These are phyloP conservation scores for Naegleria fowleri DNA, from an alignment of 208 protist genomes.

Conservation along the genomic window DNA sequence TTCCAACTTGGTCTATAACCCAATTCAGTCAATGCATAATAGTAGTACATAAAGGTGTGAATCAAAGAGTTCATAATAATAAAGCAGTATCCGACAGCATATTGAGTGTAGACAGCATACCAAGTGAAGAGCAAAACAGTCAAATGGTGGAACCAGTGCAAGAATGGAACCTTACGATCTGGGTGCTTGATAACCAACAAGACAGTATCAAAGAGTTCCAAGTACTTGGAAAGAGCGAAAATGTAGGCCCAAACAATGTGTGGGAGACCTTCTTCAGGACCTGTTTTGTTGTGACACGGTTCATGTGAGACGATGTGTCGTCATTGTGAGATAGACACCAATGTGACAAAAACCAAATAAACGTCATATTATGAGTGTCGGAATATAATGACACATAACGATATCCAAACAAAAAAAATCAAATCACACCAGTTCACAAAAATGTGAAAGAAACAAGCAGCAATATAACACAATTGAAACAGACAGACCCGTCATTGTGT, in stretches of 20 bases:
- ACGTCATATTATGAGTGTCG: too few relatives aligned
- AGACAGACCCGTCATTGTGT: too few relatives aligned
- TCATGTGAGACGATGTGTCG: too few relatives aligned
- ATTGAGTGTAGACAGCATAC: neutral
- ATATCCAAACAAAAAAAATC: too few relatives aligned
- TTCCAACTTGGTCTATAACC: neutral
- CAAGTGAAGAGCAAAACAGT: slow-evolving; percentile 23
- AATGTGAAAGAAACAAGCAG: too few relatives aligned
- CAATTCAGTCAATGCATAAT: neutral
- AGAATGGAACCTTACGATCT: neutral
- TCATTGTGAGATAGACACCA: too few relatives aligned
- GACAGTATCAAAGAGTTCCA: slow-evolving; percentile 14
- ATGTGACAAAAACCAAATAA: too few relatives aligned
- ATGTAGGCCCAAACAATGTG: neutral
- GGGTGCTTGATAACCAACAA: neutral
- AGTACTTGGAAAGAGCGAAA: neutral
- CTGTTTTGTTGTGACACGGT: too few relatives aligned
- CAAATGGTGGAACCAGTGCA: slow-evolving; percentile 22
- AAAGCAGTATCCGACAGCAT: neutral
- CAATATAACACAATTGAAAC: too few relatives aligned
- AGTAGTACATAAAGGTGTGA: slow-evolving; percentile 23
- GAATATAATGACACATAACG: too few relatives aligned
- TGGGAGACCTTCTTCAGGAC: neutral
- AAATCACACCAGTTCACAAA: too few relatives aligned
- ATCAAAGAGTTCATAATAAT: neutral